phyloP scores from a whole-genome alignment of 2,329 filamentous ascomycete species.

The Exserohilum turcica region DNA sequence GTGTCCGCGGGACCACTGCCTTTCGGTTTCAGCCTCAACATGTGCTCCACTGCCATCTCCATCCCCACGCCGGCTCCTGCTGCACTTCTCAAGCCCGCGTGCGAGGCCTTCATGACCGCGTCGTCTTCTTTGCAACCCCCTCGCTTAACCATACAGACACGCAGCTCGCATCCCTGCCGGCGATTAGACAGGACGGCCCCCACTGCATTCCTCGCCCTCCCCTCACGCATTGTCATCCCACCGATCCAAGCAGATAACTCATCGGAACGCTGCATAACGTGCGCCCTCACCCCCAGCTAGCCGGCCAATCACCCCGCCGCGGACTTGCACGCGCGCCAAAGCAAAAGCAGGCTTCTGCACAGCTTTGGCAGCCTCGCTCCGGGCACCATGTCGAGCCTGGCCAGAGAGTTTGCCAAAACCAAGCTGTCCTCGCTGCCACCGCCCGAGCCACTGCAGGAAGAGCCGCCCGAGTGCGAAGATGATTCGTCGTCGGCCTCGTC shows the following conservation, averaged over 20 bases:
- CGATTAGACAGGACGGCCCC: slow-evolving; percentile 9
- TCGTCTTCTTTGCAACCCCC: background rate
- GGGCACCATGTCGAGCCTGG: slow-evolving; percentile 74
- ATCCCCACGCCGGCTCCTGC: slow-evolving; percentile 1
- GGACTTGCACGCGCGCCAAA: slow-evolving; percentile 7
- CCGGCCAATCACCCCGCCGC: slow-evolving; percentile 14
- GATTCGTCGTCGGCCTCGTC: slow-evolving; percentile 68
- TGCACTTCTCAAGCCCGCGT: background rate
- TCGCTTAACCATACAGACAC: slow-evolving; percentile 11
- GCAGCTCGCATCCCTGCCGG: slow-evolving; percentile 17
- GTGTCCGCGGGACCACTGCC: slow-evolving; percentile 7
- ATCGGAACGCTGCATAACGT: slow-evolving; percentile 9
- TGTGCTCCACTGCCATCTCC: background rate
- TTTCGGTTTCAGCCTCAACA: background rate
- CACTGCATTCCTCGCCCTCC: slow-evolving; percentile 4
- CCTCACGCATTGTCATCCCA: slow-evolving; percentile 12
- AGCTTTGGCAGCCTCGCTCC: slow-evolving; percentile 5
- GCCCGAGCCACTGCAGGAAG: slow-evolving; percentile 53
- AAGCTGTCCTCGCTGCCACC: slow-evolving; percentile 69
- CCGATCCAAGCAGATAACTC: slow-evolving; percentile 10
- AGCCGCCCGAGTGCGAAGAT: slow-evolving; percentile 59
- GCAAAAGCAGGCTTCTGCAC: slow-evolving; percentile 8
- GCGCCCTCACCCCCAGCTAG: slow-evolving; percentile 1
- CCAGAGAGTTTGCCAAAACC: slow-evolving; percentile 77
- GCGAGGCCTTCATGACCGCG: slow-evolving; percentile 2